phyloP scores from a whole-genome alignment of 495 filamentous ascomycete genomes.

The Neurospora sublineolata region DNA sequence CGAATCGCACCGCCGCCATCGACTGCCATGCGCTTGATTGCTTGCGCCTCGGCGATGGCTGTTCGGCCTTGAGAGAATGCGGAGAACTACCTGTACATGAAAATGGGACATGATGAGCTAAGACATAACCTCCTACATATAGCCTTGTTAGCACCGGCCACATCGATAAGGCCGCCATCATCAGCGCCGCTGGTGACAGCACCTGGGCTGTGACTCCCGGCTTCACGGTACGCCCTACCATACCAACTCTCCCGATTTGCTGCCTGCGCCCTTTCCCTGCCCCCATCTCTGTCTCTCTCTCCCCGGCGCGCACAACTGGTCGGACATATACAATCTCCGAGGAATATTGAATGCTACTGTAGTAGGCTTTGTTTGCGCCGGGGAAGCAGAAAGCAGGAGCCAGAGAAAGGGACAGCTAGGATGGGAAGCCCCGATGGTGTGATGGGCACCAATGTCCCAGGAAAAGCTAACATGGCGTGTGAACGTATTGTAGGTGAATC shows the following conservation, averaged over 20 bases:
- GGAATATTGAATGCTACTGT: not conserved
- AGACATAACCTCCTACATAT: not conserved
- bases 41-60: not conserved
- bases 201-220: conserved; percentile 63
- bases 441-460: not conserved
- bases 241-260: not conserved
- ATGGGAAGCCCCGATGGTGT: not conserved
- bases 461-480: not conserved
- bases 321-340: not conserved
- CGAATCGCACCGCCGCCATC: not conserved
- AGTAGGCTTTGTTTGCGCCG: not conserved
- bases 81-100: not conserved
- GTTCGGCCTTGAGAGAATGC: not conserved
- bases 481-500: conserved; percentile 33
- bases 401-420: not conserved
- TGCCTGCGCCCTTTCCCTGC: not conserved
- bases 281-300: not conserved
- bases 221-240: conserved; percentile 52
- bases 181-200: conserved; percentile 68
- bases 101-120: not conserved
- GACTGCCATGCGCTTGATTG: not conserved
- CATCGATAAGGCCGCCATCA: conserved; percentile 80
- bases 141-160: conserved; percentile 78
- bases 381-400: not conserved
- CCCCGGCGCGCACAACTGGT: not conserved